Base-by-base conservation (phyloP, 2,329 filamentous ascomycete genomes). In the Hysterium pulicare region DNA sequence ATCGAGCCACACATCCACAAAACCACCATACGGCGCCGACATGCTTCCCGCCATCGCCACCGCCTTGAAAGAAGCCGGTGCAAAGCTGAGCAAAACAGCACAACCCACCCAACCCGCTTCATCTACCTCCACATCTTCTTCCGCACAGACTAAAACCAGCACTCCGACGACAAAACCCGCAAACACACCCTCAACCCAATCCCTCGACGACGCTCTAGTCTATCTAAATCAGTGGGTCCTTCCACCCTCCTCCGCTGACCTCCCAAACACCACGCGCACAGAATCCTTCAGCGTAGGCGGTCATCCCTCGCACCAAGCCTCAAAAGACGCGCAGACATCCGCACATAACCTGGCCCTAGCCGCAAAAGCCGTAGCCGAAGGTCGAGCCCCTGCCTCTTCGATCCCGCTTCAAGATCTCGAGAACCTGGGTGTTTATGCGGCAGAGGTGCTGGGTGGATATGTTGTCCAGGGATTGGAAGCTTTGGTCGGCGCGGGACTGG, bases 241-340 rank as follows among this genome's bases (percentile, higher is more conserved):
- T 9, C 41, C 41, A 30, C 22, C 8, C 11, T 22, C 34, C 34
- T 3, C 6, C 21, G 21, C 7, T 6, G 8, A n/a, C 9, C 22
- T 7, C 35, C 55, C 57, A 1, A 62, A 57, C 35, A 55, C 58
- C n/a, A 53, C 61, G 3, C 54, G 61, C 5, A 51, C 55, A 2
- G 62, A 66, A 38, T 64, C 62, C 60, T 60, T 58, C 22, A 61
- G 61, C 21, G 62, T 66, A 7, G 62, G 62, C 31, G 63, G 62
- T 8, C 51, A 54, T 0, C 62, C 63, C 10, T 24, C 34, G 11
- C 17, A 10, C 10, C 7, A 17, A 8, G 13, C n/a, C 9, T 61
- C 59, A 1, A 49, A 54, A 5, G 61, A 9, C 11, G 62, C 21
- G 56, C 58, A n/a, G 51, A 51, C 2, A 58, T 53, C 41, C 23